phyloP scores from a whole-genome alignment of 2,329 filamentous ascomycete genomes.

The Coniochaeta prunicola region DNA sequence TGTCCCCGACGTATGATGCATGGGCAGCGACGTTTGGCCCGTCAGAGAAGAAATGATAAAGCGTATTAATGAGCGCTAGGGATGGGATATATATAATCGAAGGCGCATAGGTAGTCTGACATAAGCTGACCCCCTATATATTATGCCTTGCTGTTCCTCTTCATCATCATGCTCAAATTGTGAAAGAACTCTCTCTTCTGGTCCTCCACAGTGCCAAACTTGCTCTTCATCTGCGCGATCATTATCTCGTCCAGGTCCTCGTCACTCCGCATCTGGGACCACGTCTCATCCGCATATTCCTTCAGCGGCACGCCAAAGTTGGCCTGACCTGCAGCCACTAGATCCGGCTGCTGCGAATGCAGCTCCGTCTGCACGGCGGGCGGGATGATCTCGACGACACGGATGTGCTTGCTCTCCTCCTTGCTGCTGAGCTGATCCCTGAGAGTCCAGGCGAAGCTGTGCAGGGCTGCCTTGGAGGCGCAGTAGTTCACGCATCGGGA shows the following conservation, averaged over 20 bases:
- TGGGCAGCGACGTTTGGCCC: slow-evolving; percentile 29
- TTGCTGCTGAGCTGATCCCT: slow-evolving; percentile 14
- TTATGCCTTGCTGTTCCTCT: not conserved
- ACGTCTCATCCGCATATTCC: slow-evolving; percentile 32
- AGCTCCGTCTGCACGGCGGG: slow-evolving; percentile 40
- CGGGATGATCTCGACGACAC: slow-evolving; percentile 41
- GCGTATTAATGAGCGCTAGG: not conserved
- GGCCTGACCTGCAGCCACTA: slow-evolving; percentile 21
- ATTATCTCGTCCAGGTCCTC: slow-evolving; percentile 26
- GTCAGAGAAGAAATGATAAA: slow-evolving; percentile 4
- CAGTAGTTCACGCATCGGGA: slow-evolving; percentile 42
- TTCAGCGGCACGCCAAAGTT: slow-evolving; percentile 21
- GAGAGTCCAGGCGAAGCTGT: slow-evolving; percentile 22
- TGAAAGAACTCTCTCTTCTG: slow-evolving; percentile 11
- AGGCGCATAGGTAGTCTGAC: not conserved
- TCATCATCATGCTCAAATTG: slow-evolving; percentile 6
- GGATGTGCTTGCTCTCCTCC: slow-evolving; percentile 15
- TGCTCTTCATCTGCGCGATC: slow-evolving; percentile 6
- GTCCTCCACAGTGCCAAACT: slow-evolving; percentile 11
- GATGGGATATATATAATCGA: not conserved
- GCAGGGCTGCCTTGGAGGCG: slow-evolving; percentile 45
- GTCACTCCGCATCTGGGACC: slow-evolving; percentile 31
- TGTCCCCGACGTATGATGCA: slow-evolving; percentile 34
- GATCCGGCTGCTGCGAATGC: slow-evolving; percentile 31
- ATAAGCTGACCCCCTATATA: not conserved